These are phyloP conservation scores for Tubosaeta brunneosetosa DNA, from an alignment of 768 basidiomycete genomes.

Conservation along the genomic window DNA sequence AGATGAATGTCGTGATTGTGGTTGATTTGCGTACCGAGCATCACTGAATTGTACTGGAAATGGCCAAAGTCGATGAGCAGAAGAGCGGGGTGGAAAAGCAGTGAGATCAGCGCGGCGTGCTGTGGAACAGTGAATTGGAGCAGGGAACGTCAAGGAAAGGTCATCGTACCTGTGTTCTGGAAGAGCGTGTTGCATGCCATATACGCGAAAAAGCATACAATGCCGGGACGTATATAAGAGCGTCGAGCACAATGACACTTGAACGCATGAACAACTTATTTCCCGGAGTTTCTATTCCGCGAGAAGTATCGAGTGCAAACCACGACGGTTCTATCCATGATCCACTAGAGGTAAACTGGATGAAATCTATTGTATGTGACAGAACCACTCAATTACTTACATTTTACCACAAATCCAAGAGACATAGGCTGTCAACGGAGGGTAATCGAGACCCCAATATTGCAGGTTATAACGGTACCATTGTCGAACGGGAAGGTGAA, in stretches of 20 bases:
- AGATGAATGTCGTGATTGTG: not conserved
- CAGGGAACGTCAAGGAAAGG: not conserved
- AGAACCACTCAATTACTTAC: constrained; percentile 41
- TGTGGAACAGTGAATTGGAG: constrained; percentile 3
- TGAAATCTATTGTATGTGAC: constrained; percentile 1
- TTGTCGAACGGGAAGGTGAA: constrained; percentile 63
- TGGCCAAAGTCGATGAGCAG: constrained; percentile 88
- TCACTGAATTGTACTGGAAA: constrained; percentile 93
- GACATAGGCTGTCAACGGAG: constrained; percentile 85
- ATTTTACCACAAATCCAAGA: constrained; percentile 78
- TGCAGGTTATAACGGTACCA: constrained; percentile 90
- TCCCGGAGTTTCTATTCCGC: constrained; percentile 62
- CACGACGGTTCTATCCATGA: constrained; percentile 51
- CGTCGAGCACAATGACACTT: constrained; percentile 66
- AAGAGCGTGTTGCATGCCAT: constrained; percentile 68
- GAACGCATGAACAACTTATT: constrained; percentile 78
- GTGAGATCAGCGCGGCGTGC: constrained; percentile 58
- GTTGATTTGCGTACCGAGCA: constrained; percentile 61
- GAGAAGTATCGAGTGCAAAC: constrained; percentile 67
- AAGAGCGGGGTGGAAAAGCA: constrained; percentile 81
- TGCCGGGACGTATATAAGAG: constrained; percentile 71
- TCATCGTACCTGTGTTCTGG: constrained; percentile 65
- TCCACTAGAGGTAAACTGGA: constrained; percentile 36
- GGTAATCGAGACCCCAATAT: constrained; percentile 96
- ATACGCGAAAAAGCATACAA: constrained; percentile 58